Base-by-base conservation (phyloP, 2,329 filamentous ascomycete genomes). In the Biscogniauxia mediterranea region DNA sequence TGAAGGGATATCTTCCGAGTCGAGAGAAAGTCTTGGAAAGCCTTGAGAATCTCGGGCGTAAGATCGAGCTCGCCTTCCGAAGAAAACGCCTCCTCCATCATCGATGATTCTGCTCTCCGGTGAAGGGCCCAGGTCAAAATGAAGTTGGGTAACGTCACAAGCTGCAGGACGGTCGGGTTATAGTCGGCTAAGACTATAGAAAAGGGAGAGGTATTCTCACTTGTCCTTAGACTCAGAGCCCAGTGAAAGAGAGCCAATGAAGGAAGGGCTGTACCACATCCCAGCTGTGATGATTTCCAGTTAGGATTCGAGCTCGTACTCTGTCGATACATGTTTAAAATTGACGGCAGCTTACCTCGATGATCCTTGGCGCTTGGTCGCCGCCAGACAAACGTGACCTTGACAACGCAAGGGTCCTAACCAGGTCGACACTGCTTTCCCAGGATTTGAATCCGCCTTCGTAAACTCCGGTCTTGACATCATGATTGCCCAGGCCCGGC, bases 361-460 rank as follows among this genome's bases (percentile, higher is more conserved):
- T 78, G 46, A 86, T 71, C 42, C 79, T 77, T 56, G 79, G 73
- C 0, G 79, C 75, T 26, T 73, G 71, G 68, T 68, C 61, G 75
- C 49, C 64, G 54, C 69, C 66, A 3, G 73, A 62, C 19, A 76
- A 67, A 55, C 78, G 74, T 13, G 70, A 58, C 25, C 77, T 74
- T 25, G 79, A 79, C 2, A 73, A 70, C 0, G 81, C 80, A 28
- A 89, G 74, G n/a, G 89, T 85, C 71, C 87, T 90, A 56, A 91
- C 89, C 19, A 95, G 80, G 73, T 95, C 91, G 57, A 93, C 81
- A 62, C 89, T 92, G 76, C 91, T 93, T 78, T 95, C 91, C 91
- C 91, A 95, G 70, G 89, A 93, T 79, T 95, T 95, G 79, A 94
- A 93, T 23, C 91, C 91, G 60, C 91, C 91, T 77, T 95, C 91